Conservation (phyloP, 202 grass and related monocot species). For the Zoysia matrella region DNA sequence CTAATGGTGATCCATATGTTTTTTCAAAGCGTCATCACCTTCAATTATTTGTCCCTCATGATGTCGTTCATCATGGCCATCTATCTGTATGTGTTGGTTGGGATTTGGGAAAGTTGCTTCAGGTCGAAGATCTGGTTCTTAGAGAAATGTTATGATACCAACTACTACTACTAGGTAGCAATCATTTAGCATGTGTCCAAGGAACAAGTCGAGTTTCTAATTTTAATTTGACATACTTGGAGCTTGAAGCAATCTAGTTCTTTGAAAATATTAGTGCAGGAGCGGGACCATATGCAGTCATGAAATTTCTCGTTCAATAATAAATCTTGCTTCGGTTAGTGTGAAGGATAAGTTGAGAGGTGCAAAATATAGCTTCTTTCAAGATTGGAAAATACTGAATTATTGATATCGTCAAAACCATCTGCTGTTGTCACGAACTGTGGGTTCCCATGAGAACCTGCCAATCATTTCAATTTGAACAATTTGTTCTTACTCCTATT, state of each 20-base stretch:
- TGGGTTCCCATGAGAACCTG: not conserved
- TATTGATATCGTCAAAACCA: not conserved
- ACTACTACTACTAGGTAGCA: not conserved
- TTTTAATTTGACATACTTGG: not conserved
- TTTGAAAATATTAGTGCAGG: not conserved
- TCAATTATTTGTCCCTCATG: not conserved
- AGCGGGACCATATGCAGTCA: not conserved
- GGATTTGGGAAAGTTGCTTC: not conserved
- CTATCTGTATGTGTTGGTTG: not conserved
- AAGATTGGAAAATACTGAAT: not conserved
- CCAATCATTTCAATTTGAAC: not conserved
- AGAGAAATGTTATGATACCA: not conserved
- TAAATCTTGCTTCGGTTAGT: not conserved
- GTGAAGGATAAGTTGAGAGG: not conserved
- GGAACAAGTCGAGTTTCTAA: not conserved
- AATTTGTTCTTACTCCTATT: not conserved
- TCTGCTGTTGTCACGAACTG: not conserved
- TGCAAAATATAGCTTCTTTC: not conserved
- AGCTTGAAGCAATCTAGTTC: not conserved
- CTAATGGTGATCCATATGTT: too few relatives aligned
- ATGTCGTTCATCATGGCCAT: not conserved
- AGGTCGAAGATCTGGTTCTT: not conserved
- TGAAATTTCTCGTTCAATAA: not conserved
- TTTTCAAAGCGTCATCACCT: too few relatives aligned
- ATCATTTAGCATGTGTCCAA: not conserved